Base-by-base conservation (phyloP, 306 rosid species). In the Fragaria vesca region DNA sequence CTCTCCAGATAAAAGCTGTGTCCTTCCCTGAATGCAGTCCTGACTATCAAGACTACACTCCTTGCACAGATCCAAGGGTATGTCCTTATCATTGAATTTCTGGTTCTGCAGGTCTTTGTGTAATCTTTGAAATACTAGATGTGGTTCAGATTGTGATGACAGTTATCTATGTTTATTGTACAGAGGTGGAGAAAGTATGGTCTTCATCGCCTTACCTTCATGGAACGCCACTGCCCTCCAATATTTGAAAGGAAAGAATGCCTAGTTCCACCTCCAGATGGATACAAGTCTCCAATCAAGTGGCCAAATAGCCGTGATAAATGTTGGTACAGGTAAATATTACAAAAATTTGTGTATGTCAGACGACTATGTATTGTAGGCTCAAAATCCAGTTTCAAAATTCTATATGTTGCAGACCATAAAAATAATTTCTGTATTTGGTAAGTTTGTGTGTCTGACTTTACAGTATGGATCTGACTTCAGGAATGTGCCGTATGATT, bases 11-110 rank as follows among this genome's bases (percentile, higher is more conserved):
- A 63, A 89, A 78, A 65, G 40, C 92, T 10, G 50, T 83, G 48
- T 48, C 16, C 62, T 93, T 91, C 81, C 86, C 96, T 21, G 91
- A 87, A 78, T 96, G 99, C 83, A 60, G 87, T 83, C 54, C 4
- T 4, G 92, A 93, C 26, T 89, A 80, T 77, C 99, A 96, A 83
- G 99, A 88, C 86, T 93, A 88, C 83, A 96, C 99, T 61, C 99
- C 99, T 15, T 96, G 99, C 93, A 96, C 98, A 54, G 96, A 96
- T 90, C 99, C 99, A 73, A 93, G 78, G 96, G 99, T 96, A 91
- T 40, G 75, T 7, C 32, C 69, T 26, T 48, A 36, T 80, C 71
- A 57, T 82, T 47, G 34, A 17, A 72, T 65, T 48, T 83, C 50
- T 42, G 45, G 75, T 82, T 50, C 5, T 60, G n/a, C 68, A 34